Evolutionary conservation across 352 stramenopile genomes (phyloP).

Genomic region (Elongisporangium anandrum): DNA sequence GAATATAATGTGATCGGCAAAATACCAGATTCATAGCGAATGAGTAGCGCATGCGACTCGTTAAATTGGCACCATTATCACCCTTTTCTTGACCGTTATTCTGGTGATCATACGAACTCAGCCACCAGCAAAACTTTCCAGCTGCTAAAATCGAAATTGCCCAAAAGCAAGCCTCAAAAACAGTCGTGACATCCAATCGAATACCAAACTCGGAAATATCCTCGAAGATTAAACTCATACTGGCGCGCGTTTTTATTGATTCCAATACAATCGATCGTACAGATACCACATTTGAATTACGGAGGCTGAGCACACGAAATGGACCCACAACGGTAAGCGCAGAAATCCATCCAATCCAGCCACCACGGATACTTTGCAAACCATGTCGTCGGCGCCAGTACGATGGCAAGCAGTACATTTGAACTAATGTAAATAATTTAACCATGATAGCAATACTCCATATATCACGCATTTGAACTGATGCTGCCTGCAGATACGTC

Average conservation of each 20-base stretch:
- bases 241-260: too few species aligned
- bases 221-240: too few species aligned
- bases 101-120: background rate
- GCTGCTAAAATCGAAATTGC: background rate
- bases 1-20: background rate
- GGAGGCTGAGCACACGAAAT: too few species aligned
- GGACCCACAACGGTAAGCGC: background rate
- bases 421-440: constrained; percentile 6
- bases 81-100: background rate
- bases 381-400: background rate
- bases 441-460: constrained; percentile 35
- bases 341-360: background rate
- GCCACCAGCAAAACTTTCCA: background rate
- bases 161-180: background rate
- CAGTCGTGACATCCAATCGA: background rate
- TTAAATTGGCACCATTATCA: background rate
- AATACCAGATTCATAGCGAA: background rate
- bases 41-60: background rate
- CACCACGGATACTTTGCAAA: background rate
- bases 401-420: background rate
- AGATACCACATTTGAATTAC: too few species aligned
- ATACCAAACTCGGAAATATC: too few species aligned
- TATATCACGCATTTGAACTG: constrained; percentile 40
- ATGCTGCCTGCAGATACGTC: constrained; percentile 20
- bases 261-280: too few species aligned